Percentiles rank a stretch among this genome's conserved stretches.
phyloP scores from a whole-genome alignment of 345 rosid genomes.

The Brassica incana region DNA sequence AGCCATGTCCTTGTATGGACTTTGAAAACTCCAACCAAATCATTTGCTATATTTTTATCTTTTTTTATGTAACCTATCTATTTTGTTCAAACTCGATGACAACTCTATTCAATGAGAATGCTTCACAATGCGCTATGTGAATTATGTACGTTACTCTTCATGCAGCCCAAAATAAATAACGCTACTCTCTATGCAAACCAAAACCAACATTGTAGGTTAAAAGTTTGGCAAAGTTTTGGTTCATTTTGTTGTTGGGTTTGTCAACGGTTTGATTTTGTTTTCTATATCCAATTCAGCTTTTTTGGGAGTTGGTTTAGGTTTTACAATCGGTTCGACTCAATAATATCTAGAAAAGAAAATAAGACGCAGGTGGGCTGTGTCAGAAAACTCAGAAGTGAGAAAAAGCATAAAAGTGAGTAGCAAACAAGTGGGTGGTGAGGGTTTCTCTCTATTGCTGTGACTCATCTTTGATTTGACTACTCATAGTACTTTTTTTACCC shows the following conservation, averaged over 20 bases:
- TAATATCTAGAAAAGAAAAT: conserved; percentile 29
- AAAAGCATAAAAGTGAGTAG: conserved; percentile 15
- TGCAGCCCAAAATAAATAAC: too few species aligned
- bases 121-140: background rate
- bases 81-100: background rate
- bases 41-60: background rate
- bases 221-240: background rate
- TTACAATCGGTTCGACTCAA: background rate
- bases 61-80: background rate
- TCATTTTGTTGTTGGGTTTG: background rate
- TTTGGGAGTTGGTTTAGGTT: background rate
- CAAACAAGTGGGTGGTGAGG: conserved; percentile 40
- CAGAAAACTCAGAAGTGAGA: conserved; percentile 26
- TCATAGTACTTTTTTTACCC: conserved; percentile 33
- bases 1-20: background rate
- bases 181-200: background rate
- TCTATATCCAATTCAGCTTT: background rate
- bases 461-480: conserved; percentile 39
- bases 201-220: background rate
- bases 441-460: conserved; percentile 21
- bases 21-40: background rate
- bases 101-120: background rate
- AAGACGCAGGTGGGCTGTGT: conserved; percentile 40
- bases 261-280: conserved; percentile 5
- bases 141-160: background rate